Evolutionary conservation across 805 yeast species (phyloP).

Genomic region (Candida orba): DNA sequence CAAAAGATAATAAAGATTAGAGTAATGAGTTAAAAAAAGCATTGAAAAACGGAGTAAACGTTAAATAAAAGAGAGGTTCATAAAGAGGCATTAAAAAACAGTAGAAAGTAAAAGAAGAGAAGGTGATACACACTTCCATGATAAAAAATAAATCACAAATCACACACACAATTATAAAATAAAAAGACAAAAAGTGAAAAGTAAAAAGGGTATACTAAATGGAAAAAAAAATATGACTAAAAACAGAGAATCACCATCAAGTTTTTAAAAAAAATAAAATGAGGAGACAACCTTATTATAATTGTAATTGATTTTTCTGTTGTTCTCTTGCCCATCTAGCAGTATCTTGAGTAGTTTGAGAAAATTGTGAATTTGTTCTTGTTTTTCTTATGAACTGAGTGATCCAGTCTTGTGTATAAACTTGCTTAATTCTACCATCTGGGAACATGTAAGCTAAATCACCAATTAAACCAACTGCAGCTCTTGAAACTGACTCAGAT

Average conservation of each 20-base stretch:
- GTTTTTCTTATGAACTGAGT: conserved; percentile 68
- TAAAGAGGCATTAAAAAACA: background rate
- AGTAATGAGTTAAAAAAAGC: background rate
- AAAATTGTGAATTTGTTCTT: conserved; percentile 53
- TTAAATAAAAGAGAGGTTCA: background rate
- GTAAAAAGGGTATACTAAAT: conserved; percentile 1
- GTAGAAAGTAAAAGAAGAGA: background rate
- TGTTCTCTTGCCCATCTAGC: conserved; percentile 96
- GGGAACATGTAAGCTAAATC: conserved; percentile 87
- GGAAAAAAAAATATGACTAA: background rate
- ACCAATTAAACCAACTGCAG: conserved; percentile 87
- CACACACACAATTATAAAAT: background rate
- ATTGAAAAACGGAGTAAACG: background rate
- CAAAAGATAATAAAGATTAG: background rate
- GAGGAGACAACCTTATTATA: conserved; percentile 2
- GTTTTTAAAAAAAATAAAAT: background rate
- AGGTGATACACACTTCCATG: background rate
- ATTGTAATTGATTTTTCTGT: conserved; percentile 18
- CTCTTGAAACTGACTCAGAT: conserved; percentile 67
- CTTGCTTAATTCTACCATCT: conserved; percentile 62
- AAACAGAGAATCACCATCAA: background rate
- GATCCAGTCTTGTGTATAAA: conserved; percentile 72
- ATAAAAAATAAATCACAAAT: background rate
- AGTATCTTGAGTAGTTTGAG: conserved; percentile 72
- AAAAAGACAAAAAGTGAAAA: background rate